Base-by-base conservation (phyloP, 768 basidiomycete genomes). In the Tricholoma terreum region DNA sequence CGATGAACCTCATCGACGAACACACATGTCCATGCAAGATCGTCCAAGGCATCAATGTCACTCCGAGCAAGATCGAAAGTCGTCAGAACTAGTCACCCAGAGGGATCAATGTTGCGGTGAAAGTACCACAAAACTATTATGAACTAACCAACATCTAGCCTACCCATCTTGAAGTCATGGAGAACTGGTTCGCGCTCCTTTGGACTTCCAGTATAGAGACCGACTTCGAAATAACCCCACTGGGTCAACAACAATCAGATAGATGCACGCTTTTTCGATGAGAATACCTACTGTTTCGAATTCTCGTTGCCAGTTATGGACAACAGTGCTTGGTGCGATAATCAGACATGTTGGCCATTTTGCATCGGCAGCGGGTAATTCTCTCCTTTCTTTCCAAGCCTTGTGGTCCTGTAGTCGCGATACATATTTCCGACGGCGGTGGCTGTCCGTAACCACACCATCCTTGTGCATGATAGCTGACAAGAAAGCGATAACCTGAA, bases 221-320 rank as follows among this genome's bases (percentile, higher is more conserved):
- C 90, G 38, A 90, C 85, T 70, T 95, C 92, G 61, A 98, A 95
- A 69, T 94, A 95, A 0, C 92, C 91, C 96, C 96, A 98, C 91
- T 95, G 59, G 17, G 5, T 2, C 50, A 31, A 34, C 50, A 31
- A 34, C 22, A 21, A 17, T 54, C 11, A 50, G 21, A 49, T 49
- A 53, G 24, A 62, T 52, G 58, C 21, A 21, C n/a, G 22, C 12
- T 15, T 21, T 9, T 12, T 21, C 6, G 22, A 21, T 9, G 56
- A 12, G 19, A 4, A 19, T 1, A 68, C 73, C 52, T 59, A 92
- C 94, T 33, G 85, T 91, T 61, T 86, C 73, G 55, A 98, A 85
- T 70, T 99, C 96, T 27, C 95, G 75, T 63, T 86, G 82, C 96
- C 96, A 98, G 63, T 97, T 96, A 31, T 78, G 79, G 0, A 92